These are phyloP conservation scores for Laetiporus sulphureus DNA, from an alignment of 1,284 basidiomycete genomes.

Conservation along the genomic window DNA sequence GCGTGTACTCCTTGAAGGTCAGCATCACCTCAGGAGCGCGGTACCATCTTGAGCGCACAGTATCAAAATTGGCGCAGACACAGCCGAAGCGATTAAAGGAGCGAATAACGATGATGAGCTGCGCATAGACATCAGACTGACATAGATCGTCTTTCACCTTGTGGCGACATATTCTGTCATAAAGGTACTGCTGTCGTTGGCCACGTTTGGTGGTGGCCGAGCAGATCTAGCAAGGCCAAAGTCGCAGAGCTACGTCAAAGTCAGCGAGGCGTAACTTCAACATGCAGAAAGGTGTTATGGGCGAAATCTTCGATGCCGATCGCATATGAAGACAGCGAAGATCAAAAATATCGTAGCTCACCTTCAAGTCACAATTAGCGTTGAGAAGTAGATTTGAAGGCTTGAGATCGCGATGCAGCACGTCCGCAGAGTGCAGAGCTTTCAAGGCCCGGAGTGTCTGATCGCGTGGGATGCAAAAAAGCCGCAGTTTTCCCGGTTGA, in stretches of 20 bases:
- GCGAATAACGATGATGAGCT: background rate
- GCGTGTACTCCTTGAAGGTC: slow-evolving; percentile 91
- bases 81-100: no score
- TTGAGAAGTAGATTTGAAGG: slow-evolving; percentile 88
- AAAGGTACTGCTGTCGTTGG: slow-evolving; percentile 80
- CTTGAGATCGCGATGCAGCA: slow-evolving; percentile 85
- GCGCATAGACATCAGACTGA: background rate
- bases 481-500: no score
- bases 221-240: slow-evolving; percentile 88
- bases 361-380: slow-evolving; percentile 91
- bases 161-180: slow-evolving; percentile 96
- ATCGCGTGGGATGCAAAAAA: no score
- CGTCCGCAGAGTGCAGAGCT: slow-evolving; percentile 84
- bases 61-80: background rate
- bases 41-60: slow-evolving; percentile 71
- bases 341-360: slow-evolving; percentile 27
- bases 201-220: slow-evolving; percentile 72
- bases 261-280: background rate
- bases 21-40: slow-evolving; percentile 94
- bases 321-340: no score
- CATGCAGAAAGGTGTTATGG: background rate
- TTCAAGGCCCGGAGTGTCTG: slow-evolving; percentile 85
- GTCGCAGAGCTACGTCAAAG: slow-evolving; percentile 68
- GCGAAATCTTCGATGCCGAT: background rate
- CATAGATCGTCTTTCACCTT: slow-evolving; percentile 32